Evolutionary conservation across 495 filamentous ascomycete genomes (phyloP).

Genomic region (Copromyces sp.): DNA sequence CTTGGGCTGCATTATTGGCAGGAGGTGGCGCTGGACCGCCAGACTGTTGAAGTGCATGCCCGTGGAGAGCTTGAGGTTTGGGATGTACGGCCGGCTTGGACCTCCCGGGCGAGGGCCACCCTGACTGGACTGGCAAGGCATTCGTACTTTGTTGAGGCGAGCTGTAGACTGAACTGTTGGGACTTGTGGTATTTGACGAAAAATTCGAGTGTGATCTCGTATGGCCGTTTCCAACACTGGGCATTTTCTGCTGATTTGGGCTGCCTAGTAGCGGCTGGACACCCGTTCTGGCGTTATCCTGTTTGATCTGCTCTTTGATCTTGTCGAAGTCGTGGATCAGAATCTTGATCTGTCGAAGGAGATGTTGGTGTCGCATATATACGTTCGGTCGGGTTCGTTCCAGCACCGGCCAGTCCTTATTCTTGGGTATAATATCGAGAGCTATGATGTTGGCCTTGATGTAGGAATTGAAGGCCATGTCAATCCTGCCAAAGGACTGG

Average conservation of each 20-base stretch:
- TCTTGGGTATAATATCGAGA: conserved; percentile 48
- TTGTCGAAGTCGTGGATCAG: conserved; percentile 39
- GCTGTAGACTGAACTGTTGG: not conserved
- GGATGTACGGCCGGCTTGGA: conserved; percentile 47
- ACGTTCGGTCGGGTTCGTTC: conserved; percentile 12
- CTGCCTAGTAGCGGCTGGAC: conserved; percentile 23
- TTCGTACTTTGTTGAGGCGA: conserved; percentile 4
- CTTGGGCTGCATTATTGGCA: conserved; percentile 19
- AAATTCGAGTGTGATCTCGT: not conserved
- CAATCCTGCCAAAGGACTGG: conserved; percentile 41
- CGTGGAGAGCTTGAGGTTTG: conserved; percentile 53
- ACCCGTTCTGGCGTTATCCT: conserved; percentile 51
- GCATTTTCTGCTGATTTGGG: not conserved
- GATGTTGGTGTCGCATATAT: conserved; percentile 34
- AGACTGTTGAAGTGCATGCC: conserved; percentile 33
- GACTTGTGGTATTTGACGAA: not conserved
- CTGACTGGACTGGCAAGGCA: conserved; percentile 1
- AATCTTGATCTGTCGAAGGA: conserved; percentile 25
- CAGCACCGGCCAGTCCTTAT: conserved; percentile 24
- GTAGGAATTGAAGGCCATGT: conserved; percentile 54
- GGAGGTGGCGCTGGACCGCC: not conserved
- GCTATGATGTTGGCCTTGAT: conserved; percentile 69
- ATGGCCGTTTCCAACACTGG: not conserved
- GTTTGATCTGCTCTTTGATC: conserved; percentile 58
- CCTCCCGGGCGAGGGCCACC: conserved; percentile 9